Evolutionary conservation across 164 flowering plant genomes (phyloP), one percentile per base, ranked within the genome.

Genomic region (Akebia trifoliata): DNA sequence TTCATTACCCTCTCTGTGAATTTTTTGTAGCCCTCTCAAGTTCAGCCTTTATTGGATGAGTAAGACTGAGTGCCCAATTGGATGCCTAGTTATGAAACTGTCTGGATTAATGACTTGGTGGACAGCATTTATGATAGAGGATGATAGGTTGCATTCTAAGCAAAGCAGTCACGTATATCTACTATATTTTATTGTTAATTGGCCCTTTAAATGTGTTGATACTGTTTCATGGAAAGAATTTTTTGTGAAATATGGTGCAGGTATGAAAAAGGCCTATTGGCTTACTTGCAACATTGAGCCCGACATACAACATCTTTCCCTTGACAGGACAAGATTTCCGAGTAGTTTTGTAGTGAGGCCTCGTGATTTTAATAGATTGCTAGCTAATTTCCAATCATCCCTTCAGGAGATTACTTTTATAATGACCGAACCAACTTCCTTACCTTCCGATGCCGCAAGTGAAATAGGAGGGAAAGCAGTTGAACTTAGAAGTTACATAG

Each of bases 401-500:
- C 94, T 93, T 74, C 95, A 87, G 65, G 99, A 94, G 82, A 94
- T 94, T 14, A 90, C 97, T 8, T 58, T 90, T 59, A 87, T 94
- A 64, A 93, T 97, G 37, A 94, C 96, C 40, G 95, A 87, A 63
- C 85, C 73, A 10, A 62, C 71, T 44, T 69, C 86, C 18, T 34
- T 71, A 34, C 84, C 95, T 50, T 72, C 86, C 46, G 92, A 83
- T 65, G 75, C 72, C 49, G 86, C 78, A 34, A 72, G 62, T 73
- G 86, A 80, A 61, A 78, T 90, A 50, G 99, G 93, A 53, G 97
- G 99, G 58, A 94, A 94, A 74, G 87, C 99, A 56, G 96, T 94
- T 63, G 99, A 86, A 69, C 75, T 94, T 45, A 74, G 96, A 74
- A 90, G 96, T 64, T 94, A 87, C 57, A 78, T 83, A 58, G 97